Conservation (phyloP, 1,284 basidiomycete species). For the Malassezia yamatoensis region DNA sequence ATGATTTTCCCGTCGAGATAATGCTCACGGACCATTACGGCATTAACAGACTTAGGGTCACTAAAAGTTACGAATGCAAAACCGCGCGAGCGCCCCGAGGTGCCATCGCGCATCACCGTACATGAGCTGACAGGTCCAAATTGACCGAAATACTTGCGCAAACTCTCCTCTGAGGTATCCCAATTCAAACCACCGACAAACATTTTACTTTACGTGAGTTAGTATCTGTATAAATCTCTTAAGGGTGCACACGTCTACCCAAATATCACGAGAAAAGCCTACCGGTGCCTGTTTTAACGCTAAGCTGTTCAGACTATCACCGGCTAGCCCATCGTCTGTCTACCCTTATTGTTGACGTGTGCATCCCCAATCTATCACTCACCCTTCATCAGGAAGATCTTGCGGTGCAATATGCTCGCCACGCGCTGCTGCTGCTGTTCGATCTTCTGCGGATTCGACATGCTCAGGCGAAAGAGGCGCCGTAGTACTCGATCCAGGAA, state of each 20-base stretch:
- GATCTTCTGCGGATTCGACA: constrained; percentile 11
- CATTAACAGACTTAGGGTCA: constrained; percentile 73
- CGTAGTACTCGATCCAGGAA: constrained; percentile 3
- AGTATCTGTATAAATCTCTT: constrained; percentile 3
- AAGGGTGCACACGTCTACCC: background rate
- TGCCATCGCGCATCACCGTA: constrained; percentile 88
- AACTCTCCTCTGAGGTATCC: constrained; percentile 89
- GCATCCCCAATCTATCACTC: constrained; percentile 11
- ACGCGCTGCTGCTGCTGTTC: constrained; percentile 12
- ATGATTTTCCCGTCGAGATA: constrained; percentile 90
- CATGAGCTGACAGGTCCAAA: constrained; percentile 84
- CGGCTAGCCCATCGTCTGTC: constrained; percentile 10
- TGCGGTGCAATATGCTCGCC: constrained; percentile 19
- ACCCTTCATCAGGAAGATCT: constrained; percentile 20
- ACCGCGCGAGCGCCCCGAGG: constrained; percentile 72
- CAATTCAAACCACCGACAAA: constrained; percentile 92
- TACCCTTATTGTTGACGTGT: background rate
- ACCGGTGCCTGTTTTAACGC: background rate
- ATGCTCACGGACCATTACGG: constrained; percentile 75
- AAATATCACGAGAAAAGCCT: background rate
- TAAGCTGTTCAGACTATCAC: constrained; percentile 3
- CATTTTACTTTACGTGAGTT: constrained; percentile 66
- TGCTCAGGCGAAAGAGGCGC: background rate
- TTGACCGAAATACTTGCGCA: constrained; percentile 73
- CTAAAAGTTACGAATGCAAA: constrained; percentile 90